A percentile compares a stretch with the other conserved stretches of the same genome.
Conservation (phyloP, 1,284 basidiomycete species). For the Ustilago sp. region DNA sequence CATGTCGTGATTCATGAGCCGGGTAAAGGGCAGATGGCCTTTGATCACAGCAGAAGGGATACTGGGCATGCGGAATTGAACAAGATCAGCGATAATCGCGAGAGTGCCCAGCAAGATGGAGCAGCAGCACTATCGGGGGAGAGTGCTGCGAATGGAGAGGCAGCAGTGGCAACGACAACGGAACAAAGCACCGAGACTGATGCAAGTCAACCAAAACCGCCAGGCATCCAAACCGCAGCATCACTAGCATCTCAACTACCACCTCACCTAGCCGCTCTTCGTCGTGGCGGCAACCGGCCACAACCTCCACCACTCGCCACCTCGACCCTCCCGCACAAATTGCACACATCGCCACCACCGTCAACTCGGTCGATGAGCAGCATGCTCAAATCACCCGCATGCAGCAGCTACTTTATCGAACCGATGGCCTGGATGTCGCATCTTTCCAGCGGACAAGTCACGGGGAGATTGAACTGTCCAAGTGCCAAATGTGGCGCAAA, state of each 20-base stretch:
- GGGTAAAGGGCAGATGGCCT: conserved; percentile 63
- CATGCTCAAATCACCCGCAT: conserved; percentile 73
- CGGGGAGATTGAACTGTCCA: conserved; percentile 90
- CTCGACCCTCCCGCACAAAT: background rate
- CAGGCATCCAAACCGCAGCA: conserved; percentile 55
- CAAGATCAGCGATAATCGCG: background rate
- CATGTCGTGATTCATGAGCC: conserved; percentile 66
- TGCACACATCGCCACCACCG: background rate
- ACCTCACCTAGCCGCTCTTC: conserved; percentile 60
- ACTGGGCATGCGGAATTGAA: conserved; percentile 14
- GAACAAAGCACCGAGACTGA: background rate
- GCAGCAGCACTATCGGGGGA: background rate
- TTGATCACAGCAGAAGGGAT: conserved; percentile 58
- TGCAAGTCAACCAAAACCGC: background rate
- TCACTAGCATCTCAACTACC: conserved; percentile 52
- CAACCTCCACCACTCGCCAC: conserved; percentile 8
- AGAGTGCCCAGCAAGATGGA: background rate
- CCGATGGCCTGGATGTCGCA: conserved; percentile 98
- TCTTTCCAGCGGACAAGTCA: conserved; percentile 79
- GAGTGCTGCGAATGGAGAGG: background rate
- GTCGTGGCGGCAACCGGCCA: conserved; percentile 36
- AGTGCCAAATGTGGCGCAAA: conserved; percentile 89
- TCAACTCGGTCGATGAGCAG: background rate
- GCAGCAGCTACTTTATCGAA: conserved; percentile 96
- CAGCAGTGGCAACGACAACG: conserved; percentile 6